These are phyloP conservation scores for Diaporthe humulicola DNA, from an alignment of 2,329 filamentous ascomycete genomes.

Conservation along the genomic window DNA sequence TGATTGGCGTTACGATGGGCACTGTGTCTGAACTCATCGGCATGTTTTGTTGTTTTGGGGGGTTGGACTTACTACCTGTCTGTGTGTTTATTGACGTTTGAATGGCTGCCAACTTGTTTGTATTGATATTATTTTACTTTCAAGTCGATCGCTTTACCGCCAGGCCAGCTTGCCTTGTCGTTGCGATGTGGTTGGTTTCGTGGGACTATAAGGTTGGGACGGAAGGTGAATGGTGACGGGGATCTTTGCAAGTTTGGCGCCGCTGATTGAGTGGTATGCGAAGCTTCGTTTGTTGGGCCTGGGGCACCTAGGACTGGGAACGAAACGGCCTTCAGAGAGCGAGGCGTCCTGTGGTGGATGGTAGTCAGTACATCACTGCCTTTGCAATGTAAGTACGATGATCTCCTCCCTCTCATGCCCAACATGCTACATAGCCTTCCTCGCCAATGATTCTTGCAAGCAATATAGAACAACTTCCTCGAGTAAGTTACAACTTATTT, in stretches of 20 bases:
- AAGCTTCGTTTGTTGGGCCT: background rate
- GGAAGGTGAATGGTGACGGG: background rate
- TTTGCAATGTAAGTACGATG: background rate
- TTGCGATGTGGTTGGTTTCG: background rate
- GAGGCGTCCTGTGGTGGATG: too few species aligned
- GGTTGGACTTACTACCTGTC: conserved; percentile 8
- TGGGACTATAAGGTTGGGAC: background rate
- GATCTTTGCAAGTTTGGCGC: background rate
- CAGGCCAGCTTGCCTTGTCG: conserved; percentile 5
- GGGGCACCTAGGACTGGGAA: background rate
- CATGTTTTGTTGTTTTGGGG: background rate
- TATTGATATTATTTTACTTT: background rate
- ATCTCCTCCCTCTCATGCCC: background rate
- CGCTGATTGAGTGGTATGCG: background rate
- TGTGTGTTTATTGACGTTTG: background rate
- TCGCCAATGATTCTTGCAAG: background rate
- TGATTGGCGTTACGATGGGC: conserved; percentile 5
- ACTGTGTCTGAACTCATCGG: conserved; percentile 13
- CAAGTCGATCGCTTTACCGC: conserved; percentile 4
- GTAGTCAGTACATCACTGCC: background rate
- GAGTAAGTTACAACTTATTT: background rate
- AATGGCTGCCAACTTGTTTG: conserved; percentile 2
- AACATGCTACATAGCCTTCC: background rate
- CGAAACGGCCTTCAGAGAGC: background rate
- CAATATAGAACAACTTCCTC: background rate